Base-by-base conservation (phyloP, 768 basidiomycete species). In the Termitomyces sp. region DNA sequence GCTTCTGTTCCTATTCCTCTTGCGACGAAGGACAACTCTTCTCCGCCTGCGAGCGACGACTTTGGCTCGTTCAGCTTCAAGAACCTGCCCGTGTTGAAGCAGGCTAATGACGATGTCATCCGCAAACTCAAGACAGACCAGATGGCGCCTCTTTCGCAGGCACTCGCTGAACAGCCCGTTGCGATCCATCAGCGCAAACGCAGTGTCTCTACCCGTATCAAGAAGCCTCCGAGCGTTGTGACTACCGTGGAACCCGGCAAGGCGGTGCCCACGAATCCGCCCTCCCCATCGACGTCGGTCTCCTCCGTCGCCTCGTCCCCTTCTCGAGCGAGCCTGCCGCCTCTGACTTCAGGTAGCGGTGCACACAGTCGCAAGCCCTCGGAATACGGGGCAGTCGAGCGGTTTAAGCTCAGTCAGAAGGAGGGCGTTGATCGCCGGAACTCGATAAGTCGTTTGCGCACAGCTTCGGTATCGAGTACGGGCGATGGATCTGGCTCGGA, bases 51-150 rank as follows among this genome's bases (percentile, higher is more conserved):
- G 18, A 84, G 83, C 62, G 93, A 96, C 65, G 95, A 98, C 66
- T 99, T 98, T 73, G 97, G 97, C 22, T 87, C 93, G 0, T 99
- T 99, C 77, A 94, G 89, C 73, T 99, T 94, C 82, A 98, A 98
- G 80, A 99, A 99, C 68, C 72, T 98, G 42, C 93, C 93, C 0
- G 84, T 97, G 7, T 76, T 98, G 71, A 99, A 98, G 75, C 94
- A 98, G 72, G 94, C 93, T 18, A 99, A 99, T 70, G 97, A 99
- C 72, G 95, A 98, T 68, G 87, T 98, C 64, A 97, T 99, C 64
- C 86, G 92, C 60, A 97, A 98, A 73, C 79, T 98, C 67, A 89
- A 92, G 73, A 91, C 90, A 2, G 96, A 98, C 62, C 92, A 93
- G 66, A 82, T 94, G 74, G 75, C 82, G 0, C 91, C 92, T 13